A percentile compares a stretch with the other conserved stretches of the same genome.
Evolutionary conservation across 176 grass and related monocot genomes (phyloP).

Genomic region (Thinopyrum elongatum): DNA sequence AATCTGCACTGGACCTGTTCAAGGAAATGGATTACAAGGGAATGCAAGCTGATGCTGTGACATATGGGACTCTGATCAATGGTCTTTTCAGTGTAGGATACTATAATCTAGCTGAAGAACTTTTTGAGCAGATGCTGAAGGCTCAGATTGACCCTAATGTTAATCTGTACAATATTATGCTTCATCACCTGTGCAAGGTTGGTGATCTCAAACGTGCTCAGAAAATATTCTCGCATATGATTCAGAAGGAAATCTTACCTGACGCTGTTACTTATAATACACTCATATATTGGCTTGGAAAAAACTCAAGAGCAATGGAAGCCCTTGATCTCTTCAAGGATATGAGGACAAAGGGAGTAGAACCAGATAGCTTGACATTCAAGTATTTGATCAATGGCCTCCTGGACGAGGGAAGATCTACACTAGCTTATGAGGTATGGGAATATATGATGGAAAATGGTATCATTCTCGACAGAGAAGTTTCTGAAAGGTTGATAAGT

Average conservation of each 20-base stretch:
- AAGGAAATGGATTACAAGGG: conserved; percentile 74
- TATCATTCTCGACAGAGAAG: conserved; percentile 54
- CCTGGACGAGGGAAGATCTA: conserved; percentile 56
- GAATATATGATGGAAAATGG: conserved; percentile 71
- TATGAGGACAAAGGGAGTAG: conserved; percentile 49
- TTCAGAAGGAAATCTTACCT: conserved; percentile 41
- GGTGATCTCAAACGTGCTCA: conserved; percentile 51
- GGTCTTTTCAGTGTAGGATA: conserved; percentile 57
- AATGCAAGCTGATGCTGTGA: conserved; percentile 64
- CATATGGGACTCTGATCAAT: conserved; percentile 71
- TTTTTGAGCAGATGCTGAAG: conserved; percentile 65
- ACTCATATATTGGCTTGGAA: conserved; percentile 59
- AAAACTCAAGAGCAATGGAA: conserved; percentile 51
- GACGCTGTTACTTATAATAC: conserved; percentile 66
- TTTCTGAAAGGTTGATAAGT: conserved; percentile 62
- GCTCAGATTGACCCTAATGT: conserved; percentile 51
- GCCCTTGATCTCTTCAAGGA: conserved; percentile 58
- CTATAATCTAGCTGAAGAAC: conserved; percentile 53
- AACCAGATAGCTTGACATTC: conserved; percentile 64
- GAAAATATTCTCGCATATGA: conserved; percentile 51
- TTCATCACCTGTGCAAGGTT: conserved; percentile 61
- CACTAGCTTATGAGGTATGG: conserved; percentile 61
- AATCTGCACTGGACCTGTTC: conserved; percentile 56
- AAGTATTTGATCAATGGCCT: conserved; percentile 66
- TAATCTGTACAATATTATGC: conserved; percentile 68